Conservation (phyloP, 2,329 filamentous ascomycete genomes). For the Stagonosporopsis rhizophila region DNA sequence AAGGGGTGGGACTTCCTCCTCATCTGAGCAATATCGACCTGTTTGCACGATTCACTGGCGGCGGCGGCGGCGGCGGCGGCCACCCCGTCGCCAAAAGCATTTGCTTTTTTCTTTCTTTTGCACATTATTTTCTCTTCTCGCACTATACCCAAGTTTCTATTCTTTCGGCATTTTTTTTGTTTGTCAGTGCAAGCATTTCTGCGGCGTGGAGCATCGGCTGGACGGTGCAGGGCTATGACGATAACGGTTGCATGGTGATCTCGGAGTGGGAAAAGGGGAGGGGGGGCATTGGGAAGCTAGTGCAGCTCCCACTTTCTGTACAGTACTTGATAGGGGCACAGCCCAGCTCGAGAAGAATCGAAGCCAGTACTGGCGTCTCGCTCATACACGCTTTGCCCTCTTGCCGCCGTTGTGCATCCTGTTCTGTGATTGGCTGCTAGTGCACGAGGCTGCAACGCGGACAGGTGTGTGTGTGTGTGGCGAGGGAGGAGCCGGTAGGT, state of each 20-base stretch:
- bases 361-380: constrained; percentile 37
- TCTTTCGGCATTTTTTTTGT: constrained; percentile 41
- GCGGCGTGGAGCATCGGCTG: constrained; percentile 34
- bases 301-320: constrained; percentile 45
- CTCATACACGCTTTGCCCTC: constrained; percentile 15
- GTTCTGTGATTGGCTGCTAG: constrained; percentile 13
- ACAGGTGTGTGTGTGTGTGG: too few species aligned
- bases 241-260: constrained; percentile 8
- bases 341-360: constrained; percentile 30
- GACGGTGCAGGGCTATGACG: constrained; percentile 34
- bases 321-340: constrained; percentile 34
- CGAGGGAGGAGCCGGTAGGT: constrained; percentile 16
- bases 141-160: constrained; percentile 50
- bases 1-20: constrained; percentile 93
- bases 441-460: constrained; percentile 11
- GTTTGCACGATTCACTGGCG: constrained; percentile 22
- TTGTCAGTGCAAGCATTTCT: constrained; percentile 26
- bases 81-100: constrained; percentile 31
- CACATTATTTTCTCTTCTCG: constrained; percentile 48
- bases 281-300: constrained; percentile 41
- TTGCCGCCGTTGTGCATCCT: constrained; percentile 10
- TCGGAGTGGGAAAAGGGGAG: constrained; percentile 11
- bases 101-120: constrained; percentile 42
- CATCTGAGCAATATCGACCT: constrained; percentile 64
- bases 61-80: too few species aligned